Conservation (phyloP, 2,329 filamentous ascomycete genomes). For the Cryphonectria carpinicola region DNA sequence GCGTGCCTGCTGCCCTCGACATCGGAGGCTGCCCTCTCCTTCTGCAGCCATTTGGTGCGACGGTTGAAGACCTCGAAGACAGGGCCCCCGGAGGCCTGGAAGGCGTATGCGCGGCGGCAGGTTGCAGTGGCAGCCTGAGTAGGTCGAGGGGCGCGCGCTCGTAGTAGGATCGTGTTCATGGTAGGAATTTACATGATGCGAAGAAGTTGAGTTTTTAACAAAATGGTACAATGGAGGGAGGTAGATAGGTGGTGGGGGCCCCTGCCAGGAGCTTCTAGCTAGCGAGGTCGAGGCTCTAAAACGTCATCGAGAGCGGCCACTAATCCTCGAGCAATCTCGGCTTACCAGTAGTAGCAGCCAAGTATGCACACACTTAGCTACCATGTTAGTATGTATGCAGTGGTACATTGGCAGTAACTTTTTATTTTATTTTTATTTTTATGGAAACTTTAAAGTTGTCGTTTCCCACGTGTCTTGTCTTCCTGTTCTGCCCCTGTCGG, state of each 20-base stretch:
- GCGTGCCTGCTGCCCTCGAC: conserved; percentile 74
- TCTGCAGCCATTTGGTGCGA: conserved; percentile 85
- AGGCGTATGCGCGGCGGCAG: conserved; percentile 68
- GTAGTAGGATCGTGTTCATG: conserved; percentile 25
- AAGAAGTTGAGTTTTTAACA: neutral
- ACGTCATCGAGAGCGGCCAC: conserved; percentile 3
- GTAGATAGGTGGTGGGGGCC: conserved; percentile 13
- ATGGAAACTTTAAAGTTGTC: neutral
- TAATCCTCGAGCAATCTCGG: neutral
- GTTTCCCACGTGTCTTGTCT: neutral
- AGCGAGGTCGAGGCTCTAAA: neutral
- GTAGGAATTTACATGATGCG: conserved; percentile 22
- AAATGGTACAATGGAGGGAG: too few species aligned
- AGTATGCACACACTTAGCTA: neutral
- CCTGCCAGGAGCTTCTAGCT: neutral
- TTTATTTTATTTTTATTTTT: neutral
- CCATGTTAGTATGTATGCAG: neutral
- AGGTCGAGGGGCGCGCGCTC: conserved; percentile 20
- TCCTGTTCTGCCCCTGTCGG: neutral
- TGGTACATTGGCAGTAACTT: neutral
- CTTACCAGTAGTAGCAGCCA: neutral
- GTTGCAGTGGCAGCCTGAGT: conserved; percentile 27
- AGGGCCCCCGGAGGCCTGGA: conserved; percentile 75
- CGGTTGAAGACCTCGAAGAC: conserved; percentile 91
- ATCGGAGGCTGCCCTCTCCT: conserved; percentile 78